A percentile compares a stretch with the other conserved stretches of the same genome.
Conservation (phyloP, 2,329 filamentous ascomycete genomes). For the Allantophomopsis lycopodina region DNA sequence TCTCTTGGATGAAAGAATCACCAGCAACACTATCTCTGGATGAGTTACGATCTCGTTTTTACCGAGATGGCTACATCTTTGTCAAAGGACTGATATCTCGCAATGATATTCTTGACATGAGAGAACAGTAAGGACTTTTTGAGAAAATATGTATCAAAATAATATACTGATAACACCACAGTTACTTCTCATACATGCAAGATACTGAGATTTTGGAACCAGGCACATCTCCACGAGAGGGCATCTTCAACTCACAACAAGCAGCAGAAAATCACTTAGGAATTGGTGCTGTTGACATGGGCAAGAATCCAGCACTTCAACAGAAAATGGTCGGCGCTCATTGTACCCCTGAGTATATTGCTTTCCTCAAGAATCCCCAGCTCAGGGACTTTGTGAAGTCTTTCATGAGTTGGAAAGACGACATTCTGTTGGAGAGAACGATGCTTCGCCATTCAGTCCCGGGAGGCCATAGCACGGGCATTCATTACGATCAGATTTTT, state of each 20-base stretch:
- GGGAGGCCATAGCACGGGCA: slow-evolving; percentile 32
- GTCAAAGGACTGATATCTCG: slow-evolving; percentile 38
- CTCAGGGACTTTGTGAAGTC: background rate
- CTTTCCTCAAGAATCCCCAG: background rate
- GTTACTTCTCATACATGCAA: slow-evolving; percentile 37
- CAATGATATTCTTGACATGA: slow-evolving; percentile 33
- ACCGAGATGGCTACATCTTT: slow-evolving; percentile 38
- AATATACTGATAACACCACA: no score
- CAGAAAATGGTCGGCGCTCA: background rate
- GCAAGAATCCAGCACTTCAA: background rate
- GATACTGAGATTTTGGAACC: slow-evolving; percentile 42
- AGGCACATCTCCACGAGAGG: slow-evolving; percentile 33
- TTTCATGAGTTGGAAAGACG: slow-evolving; percentile 36
- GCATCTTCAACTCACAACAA: slow-evolving; percentile 30
- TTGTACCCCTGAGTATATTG: background rate
- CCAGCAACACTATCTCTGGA: slow-evolving; percentile 21
- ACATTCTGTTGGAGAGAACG: slow-evolving; percentile 29
- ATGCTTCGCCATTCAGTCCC: slow-evolving; percentile 33
- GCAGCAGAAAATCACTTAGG: slow-evolving; percentile 12
- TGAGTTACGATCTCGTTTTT: slow-evolving; percentile 29
- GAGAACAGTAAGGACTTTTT: slow-evolving; percentile 17
- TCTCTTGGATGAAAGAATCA: no score
- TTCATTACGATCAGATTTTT: slow-evolving; percentile 39
- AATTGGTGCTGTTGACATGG: background rate
- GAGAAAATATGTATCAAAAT: no score